Evolutionary conservation across 2,329 filamentous ascomycete genomes (phyloP).

Genomic region (Tolypocladium guangdongense): DNA sequence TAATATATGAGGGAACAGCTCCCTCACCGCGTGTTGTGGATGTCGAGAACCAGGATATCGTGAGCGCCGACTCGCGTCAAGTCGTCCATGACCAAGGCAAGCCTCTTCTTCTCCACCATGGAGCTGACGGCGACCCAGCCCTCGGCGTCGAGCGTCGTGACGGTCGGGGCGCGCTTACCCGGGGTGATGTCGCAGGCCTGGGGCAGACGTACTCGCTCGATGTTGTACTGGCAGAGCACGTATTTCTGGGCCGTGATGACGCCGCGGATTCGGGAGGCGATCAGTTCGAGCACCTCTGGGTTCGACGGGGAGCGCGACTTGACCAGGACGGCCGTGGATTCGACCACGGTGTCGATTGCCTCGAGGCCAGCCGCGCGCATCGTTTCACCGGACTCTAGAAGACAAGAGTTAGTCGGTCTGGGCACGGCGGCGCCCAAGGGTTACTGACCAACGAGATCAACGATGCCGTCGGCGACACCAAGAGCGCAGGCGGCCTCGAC

Average conservation of each 20-base stretch:
- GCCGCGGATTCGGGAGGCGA: constrained; percentile 76
- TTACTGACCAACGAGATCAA: constrained; percentile 83
- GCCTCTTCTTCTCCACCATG: constrained; percentile 84
- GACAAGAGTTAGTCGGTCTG: constrained; percentile 6
- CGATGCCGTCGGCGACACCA: constrained; percentile 91
- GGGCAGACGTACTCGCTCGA: constrained; percentile 58
- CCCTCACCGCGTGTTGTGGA: constrained; percentile 61
- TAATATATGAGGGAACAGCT: background rate
- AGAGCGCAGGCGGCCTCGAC: constrained; percentile 94
- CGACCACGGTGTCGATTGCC: constrained; percentile 86
- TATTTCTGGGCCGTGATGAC: constrained; percentile 93
- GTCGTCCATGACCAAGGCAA: constrained; percentile 81
- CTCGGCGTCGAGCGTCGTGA: constrained; percentile 79
- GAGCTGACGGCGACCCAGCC: constrained; percentile 90
- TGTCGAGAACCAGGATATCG: constrained; percentile 76
- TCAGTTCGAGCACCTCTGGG: constrained; percentile 68
- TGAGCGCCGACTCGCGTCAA: constrained; percentile 64
- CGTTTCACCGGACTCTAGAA: constrained; percentile 84
- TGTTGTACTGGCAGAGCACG: constrained; percentile 94
- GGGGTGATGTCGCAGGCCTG: constrained; percentile 71
- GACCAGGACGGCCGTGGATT: constrained; percentile 81
- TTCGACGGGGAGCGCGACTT: constrained; percentile 79
- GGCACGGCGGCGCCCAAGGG: background rate
- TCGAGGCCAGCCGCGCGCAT: constrained; percentile 94
- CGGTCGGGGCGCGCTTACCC: constrained; percentile 84